These are phyloP conservation scores for Ceratocystis destructans DNA, from an alignment of 2,329 filamentous ascomycete species.

Conservation along the genomic window DNA sequence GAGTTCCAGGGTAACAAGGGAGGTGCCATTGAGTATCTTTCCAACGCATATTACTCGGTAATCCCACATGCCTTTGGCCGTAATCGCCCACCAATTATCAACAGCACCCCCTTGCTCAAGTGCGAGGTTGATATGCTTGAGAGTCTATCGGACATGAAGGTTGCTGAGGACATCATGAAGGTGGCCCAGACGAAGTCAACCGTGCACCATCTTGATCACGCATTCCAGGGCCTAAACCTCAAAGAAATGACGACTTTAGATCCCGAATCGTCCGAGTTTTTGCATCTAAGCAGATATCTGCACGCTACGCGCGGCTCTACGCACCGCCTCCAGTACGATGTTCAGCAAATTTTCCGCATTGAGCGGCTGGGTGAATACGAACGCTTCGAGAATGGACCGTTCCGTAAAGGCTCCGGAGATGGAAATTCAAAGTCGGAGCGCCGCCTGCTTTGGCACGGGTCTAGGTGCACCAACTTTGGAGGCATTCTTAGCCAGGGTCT, in stretches of 20 bases:
- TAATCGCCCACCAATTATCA: conserved; percentile 55
- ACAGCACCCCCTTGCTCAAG: conserved; percentile 44
- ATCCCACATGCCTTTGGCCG: conserved; percentile 76
- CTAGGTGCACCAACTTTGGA: conserved; percentile 68
- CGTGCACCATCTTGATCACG: conserved; percentile 54
- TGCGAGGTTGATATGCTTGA: conserved; percentile 68
- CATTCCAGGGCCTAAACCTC: conserved; percentile 57
- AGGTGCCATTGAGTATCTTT: conserved; percentile 46
- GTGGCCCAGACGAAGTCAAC: conserved; percentile 33
- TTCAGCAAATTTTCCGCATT: conserved; percentile 72
- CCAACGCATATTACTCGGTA: conserved; percentile 65
- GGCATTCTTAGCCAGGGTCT: conserved; percentile 79
- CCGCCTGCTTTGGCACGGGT: conserved; percentile 78
- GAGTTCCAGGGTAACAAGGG: conserved; percentile 30
- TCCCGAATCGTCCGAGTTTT: conserved; percentile 46
- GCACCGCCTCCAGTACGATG: conserved; percentile 45
- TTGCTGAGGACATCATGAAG: conserved; percentile 65
- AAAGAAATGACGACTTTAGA: conserved; percentile 63
- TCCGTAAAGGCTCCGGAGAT: conserved; percentile 29
- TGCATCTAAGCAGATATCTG: conserved; percentile 54
- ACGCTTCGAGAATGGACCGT: conserved; percentile 41
- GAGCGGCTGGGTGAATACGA: conserved; percentile 58
- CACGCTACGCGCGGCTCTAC: conserved; percentile 50
- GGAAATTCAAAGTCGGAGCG: conserved; percentile 41
- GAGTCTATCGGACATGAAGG: conserved; percentile 73